Base-by-base conservation (phyloP, 768 basidiomycete species). In the Lentinula lateritia region DNA sequence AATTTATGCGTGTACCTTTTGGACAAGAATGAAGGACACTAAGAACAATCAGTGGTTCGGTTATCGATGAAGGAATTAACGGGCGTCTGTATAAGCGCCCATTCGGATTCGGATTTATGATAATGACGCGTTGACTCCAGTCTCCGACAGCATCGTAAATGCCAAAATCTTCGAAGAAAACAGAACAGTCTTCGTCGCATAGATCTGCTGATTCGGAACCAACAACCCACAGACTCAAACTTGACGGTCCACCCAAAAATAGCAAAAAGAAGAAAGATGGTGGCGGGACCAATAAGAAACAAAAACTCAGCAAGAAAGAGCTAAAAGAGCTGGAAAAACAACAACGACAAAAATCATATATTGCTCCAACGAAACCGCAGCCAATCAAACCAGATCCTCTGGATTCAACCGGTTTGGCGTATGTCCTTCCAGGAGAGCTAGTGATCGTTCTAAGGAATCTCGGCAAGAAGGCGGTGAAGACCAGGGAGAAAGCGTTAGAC, bases 381-480 rank as follows among this genome's bases (percentile, higher is more conserved):
- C 86, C 90, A 7, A 76, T 83, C 0, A 82, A 84, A 54, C 90
- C 84, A 20, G 94, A 98, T 78, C 95, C 95, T 1, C 78, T 98
- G 42, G 94, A 97, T 67, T 85, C 88, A 1, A 84, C 86, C 3
- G 94, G 93, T 0, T 79, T 96, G 5, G 88, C 85, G 2, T 84
- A 85, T 67, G 75, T 76, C 12, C 73, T 97, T 4, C 92, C 92
- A 0, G 83, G 94, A 1, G 93, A 94, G 32, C 78, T 98, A 20
- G 79, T 95, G 6, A 85, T 98, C 52, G 82, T 94, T 2, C 79
- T 98, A 58, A 77, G 93, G 53, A 82, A 84, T 64, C 77, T 98
- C 56, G 86, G 83, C 32, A 98, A 98, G 83, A 96, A 96, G 76
- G 93, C 95, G 61, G 81, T 83, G 32, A 81, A 93, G 34, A 98